Percentiles rank a stretch among this genome's conserved stretches.
Evolutionary conservation across 331 rosid genomes (phyloP).

Genomic region (Rhamnella rubrinervis): DNA sequence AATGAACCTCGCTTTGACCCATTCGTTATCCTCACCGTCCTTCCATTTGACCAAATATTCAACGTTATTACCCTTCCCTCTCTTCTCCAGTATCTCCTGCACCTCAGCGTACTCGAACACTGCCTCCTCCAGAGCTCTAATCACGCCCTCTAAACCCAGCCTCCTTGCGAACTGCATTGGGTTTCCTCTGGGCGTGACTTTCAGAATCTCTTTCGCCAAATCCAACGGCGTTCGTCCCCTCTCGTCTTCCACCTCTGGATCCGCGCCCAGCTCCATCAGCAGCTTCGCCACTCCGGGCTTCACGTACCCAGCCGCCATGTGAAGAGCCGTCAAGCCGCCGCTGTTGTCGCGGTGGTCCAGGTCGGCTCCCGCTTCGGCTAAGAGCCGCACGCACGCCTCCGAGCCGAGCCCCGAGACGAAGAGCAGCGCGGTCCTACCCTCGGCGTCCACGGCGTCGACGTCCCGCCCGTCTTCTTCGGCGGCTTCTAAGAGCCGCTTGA

Average conservation of each 20-base stretch:
- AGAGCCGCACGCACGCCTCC: slow-evolving; percentile 48
- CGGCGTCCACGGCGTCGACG: slow-evolving; percentile 62
- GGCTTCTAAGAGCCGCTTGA: slow-evolving; percentile 36
- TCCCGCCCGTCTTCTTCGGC: slow-evolving; percentile 53
- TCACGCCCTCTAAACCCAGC: slow-evolving; percentile 57
- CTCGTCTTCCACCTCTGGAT: slow-evolving; percentile 55
- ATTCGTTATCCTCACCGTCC: slow-evolving; percentile 67
- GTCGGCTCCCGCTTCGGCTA: slow-evolving; percentile 63
- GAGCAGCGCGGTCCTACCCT: slow-evolving; percentile 68
- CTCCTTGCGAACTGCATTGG: slow-evolving; percentile 69
- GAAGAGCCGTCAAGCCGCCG: slow-evolving; percentile 66
- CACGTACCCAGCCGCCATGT: slow-evolving; percentile 82
- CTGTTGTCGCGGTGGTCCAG: slow-evolving; percentile 53
- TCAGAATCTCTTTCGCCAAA: slow-evolving; percentile 57
- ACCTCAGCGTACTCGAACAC: slow-evolving; percentile 79
- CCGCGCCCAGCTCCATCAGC: slow-evolving; percentile 62
- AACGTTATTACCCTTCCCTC: slow-evolving; percentile 69
- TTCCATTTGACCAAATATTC: slow-evolving; percentile 87
- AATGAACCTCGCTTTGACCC: slow-evolving; percentile 67
- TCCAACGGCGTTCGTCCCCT: slow-evolving; percentile 61
- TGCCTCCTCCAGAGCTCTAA: slow-evolving; percentile 51
- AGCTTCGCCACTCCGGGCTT: slow-evolving; percentile 59
- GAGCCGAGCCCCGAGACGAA: slow-evolving; percentile 79
- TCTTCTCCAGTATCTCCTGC: slow-evolving; percentile 60
- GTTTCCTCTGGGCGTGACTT: slow-evolving; percentile 69